Conservation (phyloP, 257 asterid species). For the Forsythia viridissima region DNA sequence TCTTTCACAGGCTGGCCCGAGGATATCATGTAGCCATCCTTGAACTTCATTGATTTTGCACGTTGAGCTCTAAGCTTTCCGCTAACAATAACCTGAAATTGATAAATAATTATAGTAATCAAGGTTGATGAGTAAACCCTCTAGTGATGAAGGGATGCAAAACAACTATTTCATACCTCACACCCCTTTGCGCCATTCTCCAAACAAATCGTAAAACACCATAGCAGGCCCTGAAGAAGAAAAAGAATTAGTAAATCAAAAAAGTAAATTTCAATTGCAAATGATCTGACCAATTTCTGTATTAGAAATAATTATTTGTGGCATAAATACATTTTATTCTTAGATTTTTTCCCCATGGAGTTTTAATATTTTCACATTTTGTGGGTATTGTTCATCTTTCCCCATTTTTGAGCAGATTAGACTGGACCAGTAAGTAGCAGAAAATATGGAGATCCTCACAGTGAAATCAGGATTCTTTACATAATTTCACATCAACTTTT, state of each 20-base stretch:
- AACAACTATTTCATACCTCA: conserved; percentile 31
- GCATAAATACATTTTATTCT: neutral
- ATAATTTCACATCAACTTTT: neutral
- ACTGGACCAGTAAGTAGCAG: neutral
- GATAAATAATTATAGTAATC: neutral
- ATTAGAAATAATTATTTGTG: neutral
- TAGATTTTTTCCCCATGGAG: neutral
- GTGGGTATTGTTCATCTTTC: neutral
- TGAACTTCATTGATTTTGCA: conserved; percentile 63
- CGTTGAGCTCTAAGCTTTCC: conserved; percentile 67
- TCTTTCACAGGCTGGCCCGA: conserved; percentile 69
- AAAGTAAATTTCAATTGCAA: neutral
- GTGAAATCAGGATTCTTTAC: neutral
- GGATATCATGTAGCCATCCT: conserved; percentile 65
- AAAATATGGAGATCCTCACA: neutral
- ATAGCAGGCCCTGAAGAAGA: conserved; percentile 36
- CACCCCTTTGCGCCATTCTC: conserved; percentile 50
- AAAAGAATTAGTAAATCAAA: neutral
- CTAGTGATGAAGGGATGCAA: neutral
- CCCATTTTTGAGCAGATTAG: neutral
- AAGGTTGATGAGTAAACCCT: neutral
- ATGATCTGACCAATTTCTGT: neutral
- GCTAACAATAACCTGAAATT: conserved; percentile 55
- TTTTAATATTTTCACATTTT: neutral
- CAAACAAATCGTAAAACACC: conserved; percentile 49